These are phyloP conservation scores for Santalum album DNA, from an alignment of 164 flowering plant genomes.

Conservation along the genomic window DNA sequence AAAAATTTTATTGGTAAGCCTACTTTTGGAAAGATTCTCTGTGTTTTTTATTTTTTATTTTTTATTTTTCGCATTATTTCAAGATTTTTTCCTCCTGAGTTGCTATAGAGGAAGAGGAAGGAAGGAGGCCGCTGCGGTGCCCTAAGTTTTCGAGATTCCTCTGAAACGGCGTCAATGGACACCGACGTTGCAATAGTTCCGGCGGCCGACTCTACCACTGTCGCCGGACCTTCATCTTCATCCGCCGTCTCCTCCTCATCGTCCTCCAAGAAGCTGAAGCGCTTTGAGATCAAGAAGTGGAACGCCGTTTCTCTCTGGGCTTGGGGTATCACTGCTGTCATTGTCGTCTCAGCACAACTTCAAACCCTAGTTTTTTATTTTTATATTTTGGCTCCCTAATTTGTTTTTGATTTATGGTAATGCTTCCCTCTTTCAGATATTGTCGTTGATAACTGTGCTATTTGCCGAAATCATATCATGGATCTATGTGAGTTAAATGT, in stretches of 20 bases:
- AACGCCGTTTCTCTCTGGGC: conserved; percentile 89
- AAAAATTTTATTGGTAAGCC: no score
- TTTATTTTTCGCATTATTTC: no score
- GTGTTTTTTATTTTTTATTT: no score
- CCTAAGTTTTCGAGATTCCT: no score
- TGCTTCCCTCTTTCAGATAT: conserved; percentile 32
- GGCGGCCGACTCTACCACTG: background rate
- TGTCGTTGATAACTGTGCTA: conserved; percentile 40
- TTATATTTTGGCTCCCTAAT: background rate
- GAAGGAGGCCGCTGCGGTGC: no score
- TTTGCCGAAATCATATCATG: conserved; percentile 40
- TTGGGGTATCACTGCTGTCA: conserved; percentile 40
- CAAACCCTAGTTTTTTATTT: conserved; percentile 12
- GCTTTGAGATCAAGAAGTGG: conserved; percentile 84
- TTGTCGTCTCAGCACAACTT: background rate
- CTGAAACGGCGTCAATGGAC: background rate
- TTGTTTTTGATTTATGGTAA: background rate
- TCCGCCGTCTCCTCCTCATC: conserved; percentile 12
- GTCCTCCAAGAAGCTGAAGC: conserved; percentile 47
- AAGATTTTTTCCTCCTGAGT: no score
- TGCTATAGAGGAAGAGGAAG: no score
- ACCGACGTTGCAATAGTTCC: background rate
- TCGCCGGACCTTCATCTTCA: background rate
- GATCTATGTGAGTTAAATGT: conserved; percentile 27
- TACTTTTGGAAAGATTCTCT: no score